Evolutionary conservation across 192 early-diverging fungal species (phyloP), one percentile per base, ranked within the genome.

Genomic region (Coemansia umbellata): DNA sequence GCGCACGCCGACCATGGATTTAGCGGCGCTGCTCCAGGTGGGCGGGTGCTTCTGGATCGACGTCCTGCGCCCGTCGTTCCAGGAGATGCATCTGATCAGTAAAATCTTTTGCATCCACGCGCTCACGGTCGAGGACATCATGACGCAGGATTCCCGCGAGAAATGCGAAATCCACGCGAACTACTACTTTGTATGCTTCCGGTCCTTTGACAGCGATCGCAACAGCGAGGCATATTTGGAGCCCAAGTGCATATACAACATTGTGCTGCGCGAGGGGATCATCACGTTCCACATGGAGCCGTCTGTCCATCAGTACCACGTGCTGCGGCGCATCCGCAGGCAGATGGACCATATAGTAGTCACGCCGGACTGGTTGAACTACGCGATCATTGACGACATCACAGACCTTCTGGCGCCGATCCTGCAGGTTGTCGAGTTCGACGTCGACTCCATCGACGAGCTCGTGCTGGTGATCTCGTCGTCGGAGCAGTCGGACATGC

Each of bases 351-450:
- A 95, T 58, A 85, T 93, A 26, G 83, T 84, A 19, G 83, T 97
- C 7, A 91, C 89, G 15, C 87, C 91, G 1, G 94, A 98, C 69
- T 98, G 95, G 95, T 87, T 98, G 48, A 92, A 91, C 76, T 98
- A 98, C 55, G 92, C 92, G 1, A 63, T 98, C 11, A 82, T 98
- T 55, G 95, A 98, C 71, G 93, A 94, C 53, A 89, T 98, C 48
- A 93, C 90, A 5, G 96, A 98, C 63, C 81, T 84, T 18, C 92
- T 97, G 59, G 87, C 89, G 27, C 93, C 94, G 9, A 75, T 93
- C 11, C 78, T 97, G 43, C 81, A 84, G 32, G 66, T 83, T 8
- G 88, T 98, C 60, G 96, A 98, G 74, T 82, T 90, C 47, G 94
- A 97, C 62, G 96, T 98, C 3, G 93, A 95, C 51, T 80, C 85